Evolutionary conservation across 257 asterid species (phyloP).

Genomic region (Solanum okadae): DNA sequence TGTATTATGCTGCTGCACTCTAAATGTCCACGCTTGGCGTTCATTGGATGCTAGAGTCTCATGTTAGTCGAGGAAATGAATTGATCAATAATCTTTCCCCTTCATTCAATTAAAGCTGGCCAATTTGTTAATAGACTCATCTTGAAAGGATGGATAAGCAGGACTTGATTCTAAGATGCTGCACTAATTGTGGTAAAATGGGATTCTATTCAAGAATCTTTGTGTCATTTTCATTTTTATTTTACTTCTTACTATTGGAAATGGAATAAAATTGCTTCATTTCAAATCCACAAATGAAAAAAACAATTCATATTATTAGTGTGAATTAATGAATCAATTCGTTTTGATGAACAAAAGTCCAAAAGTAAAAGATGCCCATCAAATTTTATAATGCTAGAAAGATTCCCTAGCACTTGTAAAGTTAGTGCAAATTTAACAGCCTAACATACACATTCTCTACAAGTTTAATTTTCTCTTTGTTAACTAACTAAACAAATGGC

Average conservation of each 20-base stretch:
- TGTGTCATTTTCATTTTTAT: background rate
- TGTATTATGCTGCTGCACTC: background rate
- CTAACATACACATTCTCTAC: background rate
- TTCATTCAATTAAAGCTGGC: background rate
- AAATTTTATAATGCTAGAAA: background rate
- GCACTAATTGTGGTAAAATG: background rate
- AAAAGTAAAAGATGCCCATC: background rate
- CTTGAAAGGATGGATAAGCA: background rate
- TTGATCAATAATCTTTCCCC: background rate
- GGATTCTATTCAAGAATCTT: background rate
- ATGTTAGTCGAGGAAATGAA: background rate
- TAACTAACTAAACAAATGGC: slow-evolving; percentile 3
- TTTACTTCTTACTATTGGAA: background rate
- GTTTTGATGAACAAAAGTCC: background rate
- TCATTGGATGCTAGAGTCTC: background rate
- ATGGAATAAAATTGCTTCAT: background rate
- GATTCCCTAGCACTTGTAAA: background rate
- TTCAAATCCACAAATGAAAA: background rate
- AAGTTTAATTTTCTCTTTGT: background rate
- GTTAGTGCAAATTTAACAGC: background rate
- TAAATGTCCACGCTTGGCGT: too few relatives aligned
- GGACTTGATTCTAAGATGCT: background rate
- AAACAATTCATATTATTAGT: background rate
- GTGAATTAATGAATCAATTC: background rate
- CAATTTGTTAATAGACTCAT: background rate